Evolutionary conservation across 2,329 filamentous ascomycete genomes (phyloP).

Genomic region (Cryphonectria parasitica): DNA sequence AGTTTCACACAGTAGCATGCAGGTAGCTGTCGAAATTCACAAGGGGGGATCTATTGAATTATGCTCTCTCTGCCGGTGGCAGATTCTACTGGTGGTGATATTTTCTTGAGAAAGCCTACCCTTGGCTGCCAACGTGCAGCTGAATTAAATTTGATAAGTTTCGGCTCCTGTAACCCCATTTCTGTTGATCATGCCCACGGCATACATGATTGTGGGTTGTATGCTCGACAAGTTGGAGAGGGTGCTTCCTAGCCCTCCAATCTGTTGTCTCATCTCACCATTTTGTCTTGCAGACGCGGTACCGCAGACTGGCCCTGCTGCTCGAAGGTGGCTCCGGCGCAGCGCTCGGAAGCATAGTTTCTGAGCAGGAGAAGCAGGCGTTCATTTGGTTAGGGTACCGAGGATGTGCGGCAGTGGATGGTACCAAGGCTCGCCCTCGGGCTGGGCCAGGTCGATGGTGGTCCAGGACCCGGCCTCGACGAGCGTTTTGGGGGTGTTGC

Average conservation of each 20-base stretch:
- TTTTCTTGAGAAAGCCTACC: background rate
- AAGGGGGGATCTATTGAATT: background rate
- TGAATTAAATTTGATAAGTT: background rate
- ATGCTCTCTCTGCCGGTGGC: background rate
- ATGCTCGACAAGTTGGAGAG: background rate
- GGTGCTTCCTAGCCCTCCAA: background rate
- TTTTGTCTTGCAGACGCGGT: background rate
- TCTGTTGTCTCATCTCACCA: background rate
- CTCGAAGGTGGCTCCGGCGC: background rate
- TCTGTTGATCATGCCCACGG: background rate
- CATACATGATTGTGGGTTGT: background rate
- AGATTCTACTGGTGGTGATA: background rate
- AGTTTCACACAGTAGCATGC: background rate
- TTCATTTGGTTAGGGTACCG: slow-evolving; percentile 57
- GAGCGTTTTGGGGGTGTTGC: slow-evolving; percentile 52
- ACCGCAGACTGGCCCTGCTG: background rate
- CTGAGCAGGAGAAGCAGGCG: too few relatives aligned
- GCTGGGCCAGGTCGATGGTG: slow-evolving; percentile 51
- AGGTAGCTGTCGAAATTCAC: background rate
- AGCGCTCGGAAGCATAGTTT: background rate
- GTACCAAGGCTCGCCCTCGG: slow-evolving; percentile 47
- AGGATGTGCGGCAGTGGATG: slow-evolving; percentile 52
- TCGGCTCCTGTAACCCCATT: background rate
- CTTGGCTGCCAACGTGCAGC: background rate
- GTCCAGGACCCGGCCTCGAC: slow-evolving; percentile 55